Percentiles rank a stretch among this genome's conserved stretches.
Evolutionary conservation across 1,139 yeast genomes (phyloP).

Genomic region (Yamadazyma friedrichii): DNA sequence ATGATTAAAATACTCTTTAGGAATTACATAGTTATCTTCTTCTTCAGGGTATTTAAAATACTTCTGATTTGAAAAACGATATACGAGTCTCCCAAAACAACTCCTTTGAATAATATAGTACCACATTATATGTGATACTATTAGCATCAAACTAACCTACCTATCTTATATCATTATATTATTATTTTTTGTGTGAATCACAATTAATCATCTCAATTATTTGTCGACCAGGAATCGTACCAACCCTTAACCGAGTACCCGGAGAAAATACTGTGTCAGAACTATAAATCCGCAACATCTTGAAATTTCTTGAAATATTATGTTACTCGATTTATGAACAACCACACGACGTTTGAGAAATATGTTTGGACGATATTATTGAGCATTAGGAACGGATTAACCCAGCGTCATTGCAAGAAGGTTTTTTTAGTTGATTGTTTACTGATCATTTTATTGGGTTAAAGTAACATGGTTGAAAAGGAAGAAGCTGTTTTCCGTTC

Average conservation of each 20-base stretch:
- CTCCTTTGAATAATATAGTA: constrained; percentile 12
- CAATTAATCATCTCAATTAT: too few species aligned
- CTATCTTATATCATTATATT: too few species aligned
- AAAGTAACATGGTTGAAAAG: constrained; percentile 17
- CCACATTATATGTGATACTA: too few species aligned
- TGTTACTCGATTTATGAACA: constrained; percentile 23
- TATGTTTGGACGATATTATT: background rate
- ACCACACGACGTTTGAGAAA: constrained; percentile 20
- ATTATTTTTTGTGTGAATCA: too few species aligned
- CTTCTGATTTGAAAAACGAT: constrained; percentile 32
- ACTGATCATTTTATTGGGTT: background rate
- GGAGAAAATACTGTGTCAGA: too few species aligned
- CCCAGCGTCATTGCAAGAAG: background rate
- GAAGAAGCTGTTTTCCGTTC: constrained; percentile 80
- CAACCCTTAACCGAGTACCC: too few species aligned
- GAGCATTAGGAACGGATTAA: background rate
- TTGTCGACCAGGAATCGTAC: too few species aligned
- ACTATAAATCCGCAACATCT: too few species aligned
- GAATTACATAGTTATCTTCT: constrained; percentile 27
- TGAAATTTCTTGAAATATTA: too few species aligned
- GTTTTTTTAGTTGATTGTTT: background rate
- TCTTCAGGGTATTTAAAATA: constrained; percentile 33
- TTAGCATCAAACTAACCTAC: too few species aligned
- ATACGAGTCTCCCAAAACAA: constrained; percentile 32
- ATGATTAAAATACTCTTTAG: constrained; percentile 25